Percentiles rank a stretch among this genome's conserved stretches.
phyloP scores from a whole-genome alignment of 2,329 filamentous ascomycete species.

The Thyridium curvatum region DNA sequence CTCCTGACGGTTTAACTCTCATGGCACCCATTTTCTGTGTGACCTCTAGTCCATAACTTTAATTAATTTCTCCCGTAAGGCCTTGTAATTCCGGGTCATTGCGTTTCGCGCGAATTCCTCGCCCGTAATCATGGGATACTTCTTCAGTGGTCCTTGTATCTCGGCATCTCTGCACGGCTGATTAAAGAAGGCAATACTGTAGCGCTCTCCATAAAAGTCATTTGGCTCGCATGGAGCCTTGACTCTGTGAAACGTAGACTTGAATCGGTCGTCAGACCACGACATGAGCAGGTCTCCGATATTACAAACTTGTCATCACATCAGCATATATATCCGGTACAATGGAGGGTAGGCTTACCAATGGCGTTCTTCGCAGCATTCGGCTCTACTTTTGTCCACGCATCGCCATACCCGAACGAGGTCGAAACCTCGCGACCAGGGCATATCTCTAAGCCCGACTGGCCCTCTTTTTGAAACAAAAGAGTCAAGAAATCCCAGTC shows the following conservation, averaged over 20 bases:
- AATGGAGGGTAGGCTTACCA: neutral
- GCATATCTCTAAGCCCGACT: constrained; percentile 59
- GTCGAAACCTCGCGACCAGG: constrained; percentile 56
- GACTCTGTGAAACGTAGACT: constrained; percentile 59
- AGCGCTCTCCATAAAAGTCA: constrained; percentile 46
- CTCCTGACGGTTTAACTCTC: no score
- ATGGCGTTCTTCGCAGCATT: neutral
- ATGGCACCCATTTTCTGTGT: no score
- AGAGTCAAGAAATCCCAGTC: constrained; percentile 60
- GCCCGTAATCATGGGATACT: constrained; percentile 49
- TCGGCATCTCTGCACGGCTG: constrained; percentile 46
- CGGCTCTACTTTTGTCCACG: constrained; percentile 58
- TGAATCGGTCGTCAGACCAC: constrained; percentile 63
- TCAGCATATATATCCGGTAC: neutral
- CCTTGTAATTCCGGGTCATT: no score
- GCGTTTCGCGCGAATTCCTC: constrained; percentile 48
- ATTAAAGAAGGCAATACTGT: constrained; percentile 55
- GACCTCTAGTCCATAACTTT: no score
- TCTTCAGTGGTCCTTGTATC: constrained; percentile 48
- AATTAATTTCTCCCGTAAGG: no score
- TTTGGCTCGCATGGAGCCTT: constrained; percentile 52
- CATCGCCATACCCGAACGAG: constrained; percentile 50
- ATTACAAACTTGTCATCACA: no score
- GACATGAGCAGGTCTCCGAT: constrained; percentile 59
- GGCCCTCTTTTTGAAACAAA: constrained; percentile 54